A percentile compares a stretch with the other conserved stretches of the same genome.
phyloP scores from a whole-genome alignment of 2,329 filamentous ascomycete species.

The Calonectria fujianensis region DNA sequence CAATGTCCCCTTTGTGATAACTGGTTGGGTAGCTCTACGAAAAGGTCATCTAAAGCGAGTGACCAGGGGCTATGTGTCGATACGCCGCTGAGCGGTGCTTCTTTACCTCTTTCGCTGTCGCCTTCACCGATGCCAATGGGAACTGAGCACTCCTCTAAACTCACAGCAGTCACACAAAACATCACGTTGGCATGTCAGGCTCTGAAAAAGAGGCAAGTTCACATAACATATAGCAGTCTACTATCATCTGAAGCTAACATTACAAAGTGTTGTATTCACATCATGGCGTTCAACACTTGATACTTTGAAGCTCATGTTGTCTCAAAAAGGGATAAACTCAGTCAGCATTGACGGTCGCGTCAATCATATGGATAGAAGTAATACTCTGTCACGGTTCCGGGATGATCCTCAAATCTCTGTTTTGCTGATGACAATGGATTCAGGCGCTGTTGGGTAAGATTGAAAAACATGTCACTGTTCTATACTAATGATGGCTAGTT shows the following conservation, averaged over 20 bases:
- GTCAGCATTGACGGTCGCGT: background rate
- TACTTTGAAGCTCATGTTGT: background rate
- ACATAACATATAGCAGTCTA: background rate
- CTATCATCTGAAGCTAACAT: background rate
- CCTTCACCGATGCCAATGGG: background rate
- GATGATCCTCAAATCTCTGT: background rate
- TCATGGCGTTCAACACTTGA: constrained; percentile 15
- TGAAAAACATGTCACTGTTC: background rate
- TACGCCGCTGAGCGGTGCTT: background rate
- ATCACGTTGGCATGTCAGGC: background rate
- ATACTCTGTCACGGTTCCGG: background rate
- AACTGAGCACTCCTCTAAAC: constrained; percentile 1
- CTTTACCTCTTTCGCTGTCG: background rate
- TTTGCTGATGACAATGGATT: constrained; percentile 7
- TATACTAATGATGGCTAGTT: background rate
- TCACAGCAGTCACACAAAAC: background rate
- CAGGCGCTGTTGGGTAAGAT: constrained; percentile 10
- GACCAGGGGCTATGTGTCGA: background rate
- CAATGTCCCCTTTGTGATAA: constrained; percentile 1
- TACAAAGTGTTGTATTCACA: background rate
- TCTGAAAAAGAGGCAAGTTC: background rate
- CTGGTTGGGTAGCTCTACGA: background rate
- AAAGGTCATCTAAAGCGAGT: background rate
- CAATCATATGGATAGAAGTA: background rate
- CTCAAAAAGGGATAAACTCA: constrained; percentile 3